These are phyloP conservation scores for Onygenales sp. DNA, from an alignment of 2,329 filamentous ascomycete genomes.

Conservation along the genomic window DNA sequence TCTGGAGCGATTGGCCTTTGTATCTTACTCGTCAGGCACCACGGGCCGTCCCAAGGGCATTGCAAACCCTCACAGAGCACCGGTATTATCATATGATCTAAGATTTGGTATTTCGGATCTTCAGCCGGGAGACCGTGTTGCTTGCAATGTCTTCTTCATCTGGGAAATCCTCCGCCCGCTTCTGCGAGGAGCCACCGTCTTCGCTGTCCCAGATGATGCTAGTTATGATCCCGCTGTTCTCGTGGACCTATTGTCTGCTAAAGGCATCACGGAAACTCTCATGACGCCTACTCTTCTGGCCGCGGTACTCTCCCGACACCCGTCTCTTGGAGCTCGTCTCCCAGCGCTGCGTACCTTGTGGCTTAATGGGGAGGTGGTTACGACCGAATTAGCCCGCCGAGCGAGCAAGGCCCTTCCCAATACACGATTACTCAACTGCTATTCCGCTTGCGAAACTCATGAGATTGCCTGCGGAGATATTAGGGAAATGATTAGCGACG, in stretches of 20 bases:
- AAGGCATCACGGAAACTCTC: slow-evolving; percentile 65
- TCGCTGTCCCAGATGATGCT: slow-evolving; percentile 63
- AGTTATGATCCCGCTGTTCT: slow-evolving; percentile 70
- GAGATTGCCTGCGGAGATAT: slow-evolving; percentile 72
- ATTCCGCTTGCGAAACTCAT: slow-evolving; percentile 74
- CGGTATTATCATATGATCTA: slow-evolving; percentile 64
- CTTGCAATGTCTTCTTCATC: slow-evolving; percentile 82
- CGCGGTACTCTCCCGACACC: slow-evolving; percentile 61
- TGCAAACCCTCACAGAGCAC: slow-evolving; percentile 65
- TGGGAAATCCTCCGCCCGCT: slow-evolving; percentile 77
- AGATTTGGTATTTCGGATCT: slow-evolving; percentile 63
- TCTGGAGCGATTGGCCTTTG: slow-evolving; percentile 64
- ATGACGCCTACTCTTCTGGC: slow-evolving; percentile 75
- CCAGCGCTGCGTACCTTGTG: slow-evolving; percentile 61
- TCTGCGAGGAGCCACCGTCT: slow-evolving; percentile 64
- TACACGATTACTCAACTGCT: slow-evolving; percentile 64
- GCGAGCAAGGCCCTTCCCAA: slow-evolving; percentile 59
- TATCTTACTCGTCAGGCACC: slow-evolving; percentile 72
- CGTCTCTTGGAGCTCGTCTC: slow-evolving; percentile 53
- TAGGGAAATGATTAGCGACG: slow-evolving; percentile 49
- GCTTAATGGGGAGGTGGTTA: slow-evolving; percentile 77
- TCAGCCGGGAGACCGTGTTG: slow-evolving; percentile 62
- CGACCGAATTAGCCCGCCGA: slow-evolving; percentile 62
- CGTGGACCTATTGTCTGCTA: slow-evolving; percentile 57
- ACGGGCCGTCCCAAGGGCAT: slow-evolving; percentile 76